Base-by-base conservation (phyloP, 2,329 filamentous ascomycete genomes). In the Scedosporium dehoogii region DNA sequence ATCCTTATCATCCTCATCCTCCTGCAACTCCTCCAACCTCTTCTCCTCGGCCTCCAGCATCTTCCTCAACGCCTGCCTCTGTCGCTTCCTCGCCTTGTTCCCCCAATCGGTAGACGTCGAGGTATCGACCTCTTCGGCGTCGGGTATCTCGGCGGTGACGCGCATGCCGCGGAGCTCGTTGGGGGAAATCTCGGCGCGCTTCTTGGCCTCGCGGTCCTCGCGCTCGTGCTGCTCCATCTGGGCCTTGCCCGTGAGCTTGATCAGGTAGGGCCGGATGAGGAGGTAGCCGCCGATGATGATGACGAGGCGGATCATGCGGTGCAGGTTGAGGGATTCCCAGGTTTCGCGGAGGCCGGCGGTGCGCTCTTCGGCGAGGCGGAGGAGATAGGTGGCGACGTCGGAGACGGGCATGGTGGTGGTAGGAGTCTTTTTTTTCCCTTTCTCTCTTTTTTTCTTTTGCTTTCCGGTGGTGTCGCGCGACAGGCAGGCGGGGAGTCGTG, bases 271-370 rank as follows among this genome's bases (percentile, higher is more conserved):
- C 1, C 91, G 85, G 25, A 91, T 69, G 60, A 94, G 81, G 66
- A 86, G 71, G 77, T 93, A 96, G 62, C 84, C 86, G 69, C 90
- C 84, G 21, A 91, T 82, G 65, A 91, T 82, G 67, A 85, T 80
- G 67, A 91, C 74, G 63, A 94, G 80, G 58, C 90, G 88, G 68
- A 94, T 80, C 78, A 81, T 85, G 51, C 80, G 76, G 67, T 84
- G 74, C 10, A 72, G 69, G 1, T 78, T 76, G 78, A 86, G 80
- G 65, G 73, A 75, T 65, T 74, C 73, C 66, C 87, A 78, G 25
- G 79, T 77, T 38, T 74, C 69, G 61, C 73, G 69, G 18, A 85
- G 61, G 70, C 86, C 86, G 72, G 14, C 12, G 29, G 23, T 21
- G 46, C n/a, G 12, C 46, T n/a, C 14, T 29, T 61, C 18, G 46